Evolutionary conservation across 129 eudicot species (phyloP), one percentile per base, ranked within the genome.

Genomic region (Flaveria bidentis): DNA sequence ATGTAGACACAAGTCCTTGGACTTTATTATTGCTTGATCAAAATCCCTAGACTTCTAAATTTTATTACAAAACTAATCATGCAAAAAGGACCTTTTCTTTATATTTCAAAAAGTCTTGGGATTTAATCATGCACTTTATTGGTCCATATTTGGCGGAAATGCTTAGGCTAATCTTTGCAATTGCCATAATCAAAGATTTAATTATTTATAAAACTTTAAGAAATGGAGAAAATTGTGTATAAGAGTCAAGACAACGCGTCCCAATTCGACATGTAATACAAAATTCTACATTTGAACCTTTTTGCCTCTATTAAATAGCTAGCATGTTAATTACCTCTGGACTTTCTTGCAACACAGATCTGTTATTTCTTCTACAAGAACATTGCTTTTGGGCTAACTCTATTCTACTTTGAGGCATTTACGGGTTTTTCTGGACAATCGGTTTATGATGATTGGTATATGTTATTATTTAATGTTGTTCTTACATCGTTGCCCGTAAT

Each of bases 321-420:
- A 45, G 71, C 33, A n/a, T 41, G 14, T 71, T 71, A 46, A 72
- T 36, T 41, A 56, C 67, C 60, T 60, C 16, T 49, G 3, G 55
- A 52, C 69, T 58, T 49, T 17, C 61, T 78, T 17, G 30, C 57
- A 50, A 26, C 26, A 28, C 96, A 93, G 98, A 90, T 93, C 9
- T 93, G 98, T 77, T 93, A 93, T 82, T 93, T 90, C 86, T 90
- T 93, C 89, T 93, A 93, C 96, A 93, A 93, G 79, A 93, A 93
- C 76, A 90, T 93, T 44, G 95, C 94, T 68, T 93, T 92, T 15
- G 78, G 71, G 51, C 71, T 66, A n/a, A 66, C 71, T 0, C 50
- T 66, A 8, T 66, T 66, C 71, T 66, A 66, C 71, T 66, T 66
- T 39, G 71, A 66, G 71, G 71, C 71, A 41, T 66, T 66, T 41